phyloP scores from a whole-genome alignment of 108 stramenopile species.

The Stephanodiscus triporus region DNA sequence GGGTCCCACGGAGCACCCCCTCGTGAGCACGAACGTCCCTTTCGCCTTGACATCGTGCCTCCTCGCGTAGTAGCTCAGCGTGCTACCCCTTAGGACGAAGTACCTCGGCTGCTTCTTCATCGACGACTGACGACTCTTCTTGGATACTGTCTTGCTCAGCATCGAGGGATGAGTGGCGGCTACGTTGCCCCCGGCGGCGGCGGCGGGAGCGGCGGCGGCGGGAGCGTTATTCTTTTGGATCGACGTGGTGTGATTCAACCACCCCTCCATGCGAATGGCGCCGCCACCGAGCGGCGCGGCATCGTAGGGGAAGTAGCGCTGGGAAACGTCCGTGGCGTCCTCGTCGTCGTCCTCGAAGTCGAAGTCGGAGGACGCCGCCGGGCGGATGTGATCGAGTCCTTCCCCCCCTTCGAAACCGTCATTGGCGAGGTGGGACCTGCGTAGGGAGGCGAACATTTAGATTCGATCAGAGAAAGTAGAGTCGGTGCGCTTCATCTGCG shows the following conservation, averaged over 20 bases:
- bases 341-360: constrained; percentile 21
- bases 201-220: background rate
- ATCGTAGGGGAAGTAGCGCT: constrained; percentile 2
- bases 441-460: background rate
- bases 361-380: background rate
- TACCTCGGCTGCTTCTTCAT: constrained; percentile 31
- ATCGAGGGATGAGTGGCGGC: background rate
- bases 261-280: constrained; percentile 39
- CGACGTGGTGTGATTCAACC: constrained; percentile 37
- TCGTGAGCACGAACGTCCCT: constrained; percentile 49
- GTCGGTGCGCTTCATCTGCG: too few relatives aligned
- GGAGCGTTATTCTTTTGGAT: constrained; percentile 3
- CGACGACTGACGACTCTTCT: background rate
- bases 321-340: constrained; percentile 25
- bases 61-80: constrained; percentile 45
- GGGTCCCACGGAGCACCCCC: constrained; percentile 41
- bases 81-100: constrained; percentile 45
- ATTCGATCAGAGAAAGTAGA: too few relatives aligned
- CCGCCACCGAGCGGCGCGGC: constrained; percentile 6
- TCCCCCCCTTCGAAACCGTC: background rate
- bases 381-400: background rate
- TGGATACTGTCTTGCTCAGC: constrained; percentile 23
- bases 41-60: constrained; percentile 51
- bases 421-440: background rate
- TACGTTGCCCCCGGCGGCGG: background rate